Percentiles rank a stretch among this genome's conserved stretches.
phyloP scores from a whole-genome alignment of 495 filamentous ascomycete species.

The Penicillium chermesinum region DNA sequence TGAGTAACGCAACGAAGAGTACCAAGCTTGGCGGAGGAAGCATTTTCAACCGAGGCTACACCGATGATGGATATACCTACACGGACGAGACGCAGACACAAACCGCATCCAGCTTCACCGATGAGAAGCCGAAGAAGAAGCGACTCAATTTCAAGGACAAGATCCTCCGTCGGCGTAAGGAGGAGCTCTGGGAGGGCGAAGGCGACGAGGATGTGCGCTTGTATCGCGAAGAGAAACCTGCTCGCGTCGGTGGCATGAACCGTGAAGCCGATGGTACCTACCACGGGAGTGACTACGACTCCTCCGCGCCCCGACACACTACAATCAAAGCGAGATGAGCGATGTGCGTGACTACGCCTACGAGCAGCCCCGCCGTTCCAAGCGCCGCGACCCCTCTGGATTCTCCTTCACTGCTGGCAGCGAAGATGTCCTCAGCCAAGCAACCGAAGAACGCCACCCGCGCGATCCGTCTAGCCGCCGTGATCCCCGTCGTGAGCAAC shows the following conservation, averaged over 20 bases:
- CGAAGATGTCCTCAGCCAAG: slow-evolving; percentile 50
- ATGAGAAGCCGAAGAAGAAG: slow-evolving; percentile 39
- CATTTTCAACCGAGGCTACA: slow-evolving; percentile 60
- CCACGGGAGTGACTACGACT: slow-evolving; percentile 57
- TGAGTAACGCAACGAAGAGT: slow-evolving; percentile 72
- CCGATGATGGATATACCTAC: slow-evolving; percentile 50
- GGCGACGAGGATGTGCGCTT: slow-evolving; percentile 68
- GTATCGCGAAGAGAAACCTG: slow-evolving; percentile 80
- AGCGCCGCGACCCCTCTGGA: slow-evolving; percentile 32
- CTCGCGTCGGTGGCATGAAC: slow-evolving; percentile 82
- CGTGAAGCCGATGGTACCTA: slow-evolving; percentile 66
- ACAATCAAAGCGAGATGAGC: slow-evolving; percentile 49
- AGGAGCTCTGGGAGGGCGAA: slow-evolving; percentile 50
- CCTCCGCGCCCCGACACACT: slow-evolving; percentile 46
- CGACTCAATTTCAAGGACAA: slow-evolving; percentile 36
- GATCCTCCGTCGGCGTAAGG: slow-evolving; percentile 34
- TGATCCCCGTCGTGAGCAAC: slow-evolving; percentile 27
- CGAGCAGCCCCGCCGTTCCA: slow-evolving; percentile 18
- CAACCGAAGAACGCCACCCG: slow-evolving; percentile 45
- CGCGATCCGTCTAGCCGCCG: slow-evolving; percentile 35
- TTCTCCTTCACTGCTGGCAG: slow-evolving; percentile 48
- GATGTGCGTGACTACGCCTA: slow-evolving; percentile 46
- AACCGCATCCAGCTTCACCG: slow-evolving; percentile 29
- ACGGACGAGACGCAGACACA: slow-evolving; percentile 40
- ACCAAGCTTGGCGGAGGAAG: slow-evolving; percentile 78